Base-by-base conservation (phyloP, 345 rosid species). In the Citrus trifoliata region DNA sequence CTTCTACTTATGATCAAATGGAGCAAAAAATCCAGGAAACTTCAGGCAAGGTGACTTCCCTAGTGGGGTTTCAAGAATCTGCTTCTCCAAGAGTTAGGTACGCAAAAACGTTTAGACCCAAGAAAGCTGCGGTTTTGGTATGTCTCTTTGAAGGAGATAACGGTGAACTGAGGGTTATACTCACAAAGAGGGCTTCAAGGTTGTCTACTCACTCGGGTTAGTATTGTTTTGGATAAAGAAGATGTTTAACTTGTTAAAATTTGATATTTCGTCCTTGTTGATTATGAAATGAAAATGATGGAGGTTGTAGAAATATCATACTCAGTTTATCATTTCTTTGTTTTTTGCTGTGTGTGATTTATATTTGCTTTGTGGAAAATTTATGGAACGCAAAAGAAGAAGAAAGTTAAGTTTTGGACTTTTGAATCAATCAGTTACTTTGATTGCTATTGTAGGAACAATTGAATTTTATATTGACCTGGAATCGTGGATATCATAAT, bases 71-170 rank as follows among this genome's bases (percentile, higher is more conserved):
- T 83, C 93, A 88, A 60, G 97, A 91, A 88, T 91, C 94, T 32
- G 90, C 85, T n/a, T 67, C 93, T 78, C 86, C 90, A 46, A 58
- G 86, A 59, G 79, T 75, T 1, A 66, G 70, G 68, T 84, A 88
- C 72, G 87, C 87, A 3, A 89, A 80, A 78, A 83, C 85, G 65
- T 95, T 90, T 73, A 84, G 83, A 58, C 95, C 98, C 73, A 92
- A 92, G 74, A 89, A 90, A 89, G 99, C 95, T 9, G 99, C 98
- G 66, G 98, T 95, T 8, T 81, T 95, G 91, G 83, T 95, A 78
- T 95, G 98, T 79, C 85, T 93, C 72, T 95, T 92, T 61, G 91
- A 92, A 88, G 99, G 97, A 10, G 92, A 91, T 61, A 80, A 72
- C 25, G 97, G 99, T 30, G 97, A 90, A 55, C 79, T 91, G 76